Conservation (phyloP, 176 grass and related monocot genomes). For the Dactylis glomerata region DNA sequence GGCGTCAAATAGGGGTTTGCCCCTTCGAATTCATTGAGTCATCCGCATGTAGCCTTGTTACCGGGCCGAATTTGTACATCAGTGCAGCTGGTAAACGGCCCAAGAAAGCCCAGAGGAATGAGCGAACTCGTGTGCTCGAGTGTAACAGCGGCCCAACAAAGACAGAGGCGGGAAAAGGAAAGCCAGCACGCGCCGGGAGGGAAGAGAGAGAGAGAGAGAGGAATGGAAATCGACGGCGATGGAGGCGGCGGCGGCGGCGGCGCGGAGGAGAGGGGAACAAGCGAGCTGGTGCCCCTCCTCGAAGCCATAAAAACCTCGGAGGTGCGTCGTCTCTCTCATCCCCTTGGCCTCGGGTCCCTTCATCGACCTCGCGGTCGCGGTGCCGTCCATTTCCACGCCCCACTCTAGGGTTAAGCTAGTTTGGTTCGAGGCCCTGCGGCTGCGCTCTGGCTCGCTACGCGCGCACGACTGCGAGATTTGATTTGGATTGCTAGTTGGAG, state of each 20-base stretch:
- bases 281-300: neutral
- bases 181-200: neutral
- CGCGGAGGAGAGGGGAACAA: neutral
- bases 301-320: neutral
- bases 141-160: neutral
- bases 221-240: neutral
- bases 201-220: neutral
- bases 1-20: too few relatives aligned
- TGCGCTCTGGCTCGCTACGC: neutral
- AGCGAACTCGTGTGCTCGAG: neutral
- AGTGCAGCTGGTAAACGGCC: neutral
- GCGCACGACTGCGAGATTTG: neutral
- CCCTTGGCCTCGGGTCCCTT: neutral
- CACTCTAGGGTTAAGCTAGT: conserved; percentile 19
- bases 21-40: too few relatives aligned
- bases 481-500: neutral
- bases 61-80: too few relatives aligned
- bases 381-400: neutral
- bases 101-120: neutral
- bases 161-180: neutral
- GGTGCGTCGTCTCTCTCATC: neutral
- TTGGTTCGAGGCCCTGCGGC: neutral
- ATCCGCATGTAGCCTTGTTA: neutral
- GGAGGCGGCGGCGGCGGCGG: neutral
- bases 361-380: neutral